Evolutionary conservation across 148 eudicot species (phyloP).

Genomic region (Rhododendron molle): DNA sequence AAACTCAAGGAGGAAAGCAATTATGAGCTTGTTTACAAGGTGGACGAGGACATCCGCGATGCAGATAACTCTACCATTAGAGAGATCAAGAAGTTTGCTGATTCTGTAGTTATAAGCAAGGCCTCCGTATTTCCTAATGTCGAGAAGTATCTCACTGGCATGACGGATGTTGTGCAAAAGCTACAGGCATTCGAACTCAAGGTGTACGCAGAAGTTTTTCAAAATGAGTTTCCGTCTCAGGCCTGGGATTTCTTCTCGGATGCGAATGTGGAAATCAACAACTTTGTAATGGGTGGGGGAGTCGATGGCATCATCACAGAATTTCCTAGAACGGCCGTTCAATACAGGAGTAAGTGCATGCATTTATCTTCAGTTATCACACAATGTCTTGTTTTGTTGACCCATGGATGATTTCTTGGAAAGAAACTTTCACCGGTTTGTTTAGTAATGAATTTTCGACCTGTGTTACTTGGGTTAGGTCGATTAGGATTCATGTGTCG

Average conservation of each 20-base stretch:
- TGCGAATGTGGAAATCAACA: constrained; percentile 54
- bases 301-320: constrained; percentile 76
- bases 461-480: not conserved
- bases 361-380: not conserved
- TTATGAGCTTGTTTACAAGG: constrained; percentile 68
- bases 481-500: not conserved
- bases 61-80: constrained; percentile 37
- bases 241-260: constrained; percentile 86
- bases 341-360: constrained; percentile 68
- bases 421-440: not conserved
- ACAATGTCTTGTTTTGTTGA: not conserved
- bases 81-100: constrained; percentile 64
- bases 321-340: constrained; percentile 60
- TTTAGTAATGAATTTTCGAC: not conserved
- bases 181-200: constrained; percentile 52
- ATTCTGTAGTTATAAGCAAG: constrained; percentile 58
- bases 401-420: not conserved
- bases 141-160: constrained; percentile 29
- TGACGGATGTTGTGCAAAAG: constrained; percentile 46
- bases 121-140: constrained; percentile 46
- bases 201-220: constrained; percentile 57
- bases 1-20: constrained; percentile 45
- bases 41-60: constrained; percentile 55
- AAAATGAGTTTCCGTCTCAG: constrained; percentile 65
- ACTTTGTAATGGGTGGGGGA: constrained; percentile 34